A percentile compares a stretch with the other conserved stretches of the same genome.
Evolutionary conservation across 2,329 filamentous ascomycete species (phyloP).

Genomic region (Fusarium napiforme): DNA sequence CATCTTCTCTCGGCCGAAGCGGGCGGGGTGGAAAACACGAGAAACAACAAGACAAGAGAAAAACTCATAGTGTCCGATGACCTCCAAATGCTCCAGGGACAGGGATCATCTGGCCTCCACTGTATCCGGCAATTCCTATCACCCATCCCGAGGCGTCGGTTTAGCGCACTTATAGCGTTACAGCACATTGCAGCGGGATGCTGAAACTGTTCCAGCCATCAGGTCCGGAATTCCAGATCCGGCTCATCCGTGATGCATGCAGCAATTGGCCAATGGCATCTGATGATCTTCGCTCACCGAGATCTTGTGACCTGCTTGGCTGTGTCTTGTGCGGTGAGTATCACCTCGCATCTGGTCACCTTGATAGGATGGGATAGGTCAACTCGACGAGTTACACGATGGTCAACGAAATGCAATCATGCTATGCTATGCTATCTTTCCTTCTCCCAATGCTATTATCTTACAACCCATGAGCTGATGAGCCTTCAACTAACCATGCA

Average conservation of each 20-base stretch:
- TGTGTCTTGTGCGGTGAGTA: slow-evolving; percentile 24
- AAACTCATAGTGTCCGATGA: slow-evolving; percentile 41
- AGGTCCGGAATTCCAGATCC: slow-evolving; percentile 46
- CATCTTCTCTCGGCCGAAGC: slow-evolving; percentile 21
- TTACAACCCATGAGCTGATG: slow-evolving; percentile 13
- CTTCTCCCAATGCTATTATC: slow-evolving; percentile 4
- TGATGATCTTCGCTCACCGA: slow-evolving; percentile 31
- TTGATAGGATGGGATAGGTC: background rate
- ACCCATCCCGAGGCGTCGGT: slow-evolving; percentile 31
- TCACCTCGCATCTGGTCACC: background rate
- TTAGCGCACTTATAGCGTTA: slow-evolving; percentile 27
- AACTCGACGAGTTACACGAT: background rate
- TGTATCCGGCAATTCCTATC: slow-evolving; percentile 12
- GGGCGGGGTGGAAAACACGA: slow-evolving; percentile 33
- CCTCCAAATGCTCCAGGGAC: slow-evolving; percentile 31
- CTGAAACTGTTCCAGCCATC: slow-evolving; percentile 39
- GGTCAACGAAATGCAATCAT: slow-evolving; percentile 1
- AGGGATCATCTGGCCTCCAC: slow-evolving; percentile 12
- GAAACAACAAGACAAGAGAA: slow-evolving; percentile 2
- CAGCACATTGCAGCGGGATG: slow-evolving; percentile 17
- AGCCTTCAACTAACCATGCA: background rate
- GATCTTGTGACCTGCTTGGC: slow-evolving; percentile 21
- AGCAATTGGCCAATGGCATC: slow-evolving; percentile 39
- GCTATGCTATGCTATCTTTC: background rate
- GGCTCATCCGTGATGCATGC: slow-evolving; percentile 35